Percentiles rank a stretch among this genome's conserved stretches.
phyloP scores from a whole-genome alignment of 148 eudicot genomes.

The Oxyria digyna region DNA sequence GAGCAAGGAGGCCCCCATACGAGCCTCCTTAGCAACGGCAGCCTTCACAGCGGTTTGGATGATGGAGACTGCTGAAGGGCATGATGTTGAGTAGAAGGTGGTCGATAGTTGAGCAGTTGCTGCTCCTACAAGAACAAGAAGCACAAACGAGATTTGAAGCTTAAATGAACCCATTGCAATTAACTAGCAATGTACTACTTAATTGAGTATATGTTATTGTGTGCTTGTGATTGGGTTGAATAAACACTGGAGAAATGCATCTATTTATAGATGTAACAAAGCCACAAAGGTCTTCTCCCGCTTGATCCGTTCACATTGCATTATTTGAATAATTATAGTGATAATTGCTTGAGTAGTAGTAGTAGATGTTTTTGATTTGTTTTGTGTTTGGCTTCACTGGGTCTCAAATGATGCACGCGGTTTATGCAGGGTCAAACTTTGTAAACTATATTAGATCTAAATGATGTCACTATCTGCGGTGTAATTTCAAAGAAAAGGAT shows the following conservation, averaged over 20 bases:
- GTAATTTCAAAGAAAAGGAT: too few species aligned
- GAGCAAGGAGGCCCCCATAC: constrained; percentile 25
- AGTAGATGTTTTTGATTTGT: too few species aligned
- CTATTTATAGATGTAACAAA: constrained; percentile 1
- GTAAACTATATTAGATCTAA: too few species aligned
- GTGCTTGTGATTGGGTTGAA: background rate
- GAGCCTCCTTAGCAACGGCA: constrained; percentile 17
- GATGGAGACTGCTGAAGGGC: constrained; percentile 15
- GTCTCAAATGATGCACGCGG: too few species aligned
- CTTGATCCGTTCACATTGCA: too few species aligned
- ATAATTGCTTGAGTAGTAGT: too few species aligned
- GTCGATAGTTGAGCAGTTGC: constrained; percentile 14
- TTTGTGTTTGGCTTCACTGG: too few species aligned
- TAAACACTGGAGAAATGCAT: background rate
- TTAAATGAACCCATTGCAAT: background rate
- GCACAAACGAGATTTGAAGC: background rate
- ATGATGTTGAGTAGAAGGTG: constrained; percentile 12
- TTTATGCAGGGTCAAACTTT: too few species aligned
- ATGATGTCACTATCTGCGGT: too few species aligned
- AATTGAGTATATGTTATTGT: background rate
- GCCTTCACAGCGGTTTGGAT: constrained; percentile 11
- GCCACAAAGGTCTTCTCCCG: too few species aligned
- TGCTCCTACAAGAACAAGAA: background rate
- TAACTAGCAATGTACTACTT: too few species aligned
- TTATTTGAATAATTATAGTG: too few species aligned